phyloP scores from a whole-genome alignment of 176 grass and related monocot genomes.

The Neostapfia colusana region DNA sequence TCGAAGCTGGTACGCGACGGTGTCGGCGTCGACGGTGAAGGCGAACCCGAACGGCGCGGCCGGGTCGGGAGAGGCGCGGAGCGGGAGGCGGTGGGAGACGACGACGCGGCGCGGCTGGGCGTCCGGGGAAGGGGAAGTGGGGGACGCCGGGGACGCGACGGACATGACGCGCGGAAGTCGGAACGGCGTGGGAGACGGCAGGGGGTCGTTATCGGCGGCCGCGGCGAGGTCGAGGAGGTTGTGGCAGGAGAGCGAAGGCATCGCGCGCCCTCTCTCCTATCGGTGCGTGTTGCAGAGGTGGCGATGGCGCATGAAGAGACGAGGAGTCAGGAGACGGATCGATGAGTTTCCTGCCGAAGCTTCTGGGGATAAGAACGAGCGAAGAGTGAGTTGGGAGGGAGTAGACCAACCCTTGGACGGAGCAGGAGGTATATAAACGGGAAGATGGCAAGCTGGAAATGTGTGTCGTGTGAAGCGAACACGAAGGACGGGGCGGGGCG shows the following conservation, averaged over 20 bases:
- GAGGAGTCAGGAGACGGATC: too few species aligned
- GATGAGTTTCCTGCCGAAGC: conserved; percentile 33
- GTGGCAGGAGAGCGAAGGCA: conserved; percentile 82
- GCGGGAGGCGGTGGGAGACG: conserved; percentile 80
- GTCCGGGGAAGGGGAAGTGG: neutral
- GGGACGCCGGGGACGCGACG: conserved; percentile 42
- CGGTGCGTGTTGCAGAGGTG: conserved; percentile 34
- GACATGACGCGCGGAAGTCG: conserved; percentile 80
- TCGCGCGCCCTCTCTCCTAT: conserved; percentile 6
- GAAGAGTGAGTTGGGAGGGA: neutral
- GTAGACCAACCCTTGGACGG: neutral
- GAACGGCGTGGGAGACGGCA: conserved; percentile 51
- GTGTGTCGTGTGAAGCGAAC: neutral
- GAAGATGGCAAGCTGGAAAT: conserved; percentile 7
- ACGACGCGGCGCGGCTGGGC: conserved; percentile 53
- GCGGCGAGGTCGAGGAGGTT: conserved; percentile 79
- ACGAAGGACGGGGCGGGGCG: neutral
- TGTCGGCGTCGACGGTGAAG: conserved; percentile 55
- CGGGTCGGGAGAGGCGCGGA: conserved; percentile 45
- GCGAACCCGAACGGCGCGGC: conserved; percentile 46
- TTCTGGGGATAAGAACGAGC: conserved; percentile 48
- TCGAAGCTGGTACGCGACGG: conserved; percentile 73
- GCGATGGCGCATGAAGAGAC: conserved; percentile 46
- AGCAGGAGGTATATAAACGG: neutral
- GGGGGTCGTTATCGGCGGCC: conserved; percentile 48